phyloP scores from a whole-genome alignment of 768 basidiomycete genomes.

The Russula sp. region DNA sequence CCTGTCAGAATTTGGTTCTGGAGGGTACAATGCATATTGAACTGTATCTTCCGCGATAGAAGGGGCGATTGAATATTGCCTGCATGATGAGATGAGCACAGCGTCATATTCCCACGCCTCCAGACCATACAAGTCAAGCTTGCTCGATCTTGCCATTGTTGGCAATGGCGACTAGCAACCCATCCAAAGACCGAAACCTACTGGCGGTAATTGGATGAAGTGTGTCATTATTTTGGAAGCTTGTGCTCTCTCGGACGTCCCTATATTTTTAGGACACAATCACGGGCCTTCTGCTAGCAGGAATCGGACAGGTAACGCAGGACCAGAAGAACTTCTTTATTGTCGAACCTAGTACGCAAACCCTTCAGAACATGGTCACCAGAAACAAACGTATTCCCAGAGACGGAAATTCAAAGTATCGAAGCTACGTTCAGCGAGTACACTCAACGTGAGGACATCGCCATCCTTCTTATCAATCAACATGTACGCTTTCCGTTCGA shows the following conservation, averaged over 20 bases:
- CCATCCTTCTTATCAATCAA: slow-evolving; percentile 96
- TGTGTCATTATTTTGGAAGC: slow-evolving; percentile 37
- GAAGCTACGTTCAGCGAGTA: slow-evolving; percentile 93
- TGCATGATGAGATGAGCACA: slow-evolving; percentile 13
- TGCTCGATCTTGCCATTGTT: neutral
- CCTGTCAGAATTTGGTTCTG: slow-evolving; percentile 52
- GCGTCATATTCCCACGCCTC: slow-evolving; percentile 13
- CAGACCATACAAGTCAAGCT: neutral
- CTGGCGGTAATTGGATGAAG: slow-evolving; percentile 99
- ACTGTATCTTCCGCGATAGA: slow-evolving; percentile 85
- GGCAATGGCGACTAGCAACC: slow-evolving; percentile 48
- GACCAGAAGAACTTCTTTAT: slow-evolving; percentile 97
- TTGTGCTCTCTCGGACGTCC: neutral
- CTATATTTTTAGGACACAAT: slow-evolving; percentile 76
- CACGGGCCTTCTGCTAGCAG: slow-evolving; percentile 92
- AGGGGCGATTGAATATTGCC: slow-evolving; percentile 65
- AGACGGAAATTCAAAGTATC: slow-evolving; percentile 87
- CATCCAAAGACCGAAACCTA: slow-evolving; percentile 79
- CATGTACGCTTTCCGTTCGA: slow-evolving; percentile 58
- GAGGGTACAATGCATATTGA: slow-evolving; percentile 69
- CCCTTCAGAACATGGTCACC: neutral
- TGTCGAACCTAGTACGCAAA: slow-evolving; percentile 75
- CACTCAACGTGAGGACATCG: slow-evolving; percentile 91
- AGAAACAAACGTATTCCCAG: slow-evolving; percentile 41
- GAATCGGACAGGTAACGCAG: slow-evolving; percentile 87